Evolutionary conservation across 768 basidiomycete species (phyloP).

Genomic region (Mrakia gelida): DNA sequence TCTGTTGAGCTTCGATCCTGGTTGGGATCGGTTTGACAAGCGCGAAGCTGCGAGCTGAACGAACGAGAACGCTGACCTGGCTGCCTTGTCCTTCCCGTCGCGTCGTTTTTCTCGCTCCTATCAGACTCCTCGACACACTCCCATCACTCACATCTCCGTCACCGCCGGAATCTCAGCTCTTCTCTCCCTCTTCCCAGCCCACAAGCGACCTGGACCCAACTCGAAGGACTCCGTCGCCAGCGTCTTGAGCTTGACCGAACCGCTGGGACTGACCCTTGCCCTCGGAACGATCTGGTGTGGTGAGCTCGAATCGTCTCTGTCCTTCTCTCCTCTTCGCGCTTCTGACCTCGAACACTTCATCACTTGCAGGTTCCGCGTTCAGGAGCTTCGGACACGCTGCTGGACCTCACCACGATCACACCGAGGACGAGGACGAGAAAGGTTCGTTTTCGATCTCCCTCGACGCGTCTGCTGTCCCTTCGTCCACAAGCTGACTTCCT

Average conservation of each 20-base stretch:
- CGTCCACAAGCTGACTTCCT: not conserved
- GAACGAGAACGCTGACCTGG: constrained; percentile 45
- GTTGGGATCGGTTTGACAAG: too few relatives aligned
- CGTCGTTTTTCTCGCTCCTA: not conserved
- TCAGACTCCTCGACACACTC: constrained; percentile 10
- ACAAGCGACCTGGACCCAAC: constrained; percentile 55
- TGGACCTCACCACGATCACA: not conserved
- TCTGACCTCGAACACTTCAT: not conserved
- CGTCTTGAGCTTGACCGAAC: constrained; percentile 63
- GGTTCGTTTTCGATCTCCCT: not conserved
- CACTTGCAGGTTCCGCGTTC: constrained; percentile 38
- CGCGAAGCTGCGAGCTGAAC: too few relatives aligned
- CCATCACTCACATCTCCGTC: constrained; percentile 52
- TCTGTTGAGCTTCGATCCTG: too few relatives aligned
- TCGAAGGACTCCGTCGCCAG: constrained; percentile 74
- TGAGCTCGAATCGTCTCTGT: constrained; percentile 17
- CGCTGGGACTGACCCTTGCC: constrained; percentile 78
- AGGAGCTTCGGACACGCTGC: constrained; percentile 34
- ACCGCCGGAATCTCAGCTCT: constrained; percentile 83
- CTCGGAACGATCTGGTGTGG: constrained; percentile 56
- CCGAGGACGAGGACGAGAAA: not conserved
- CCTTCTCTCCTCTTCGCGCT: not conserved
- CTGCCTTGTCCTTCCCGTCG: constrained; percentile 50
- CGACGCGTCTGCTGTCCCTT: too few relatives aligned
- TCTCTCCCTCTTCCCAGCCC: constrained; percentile 68